A percentile compares a stretch with the other conserved stretches of the same genome.
These are phyloP conservation scores for Neofusicoccum laricinum DNA, from an alignment of 2,329 filamentous ascomycete species.

Conservation along the genomic window DNA sequence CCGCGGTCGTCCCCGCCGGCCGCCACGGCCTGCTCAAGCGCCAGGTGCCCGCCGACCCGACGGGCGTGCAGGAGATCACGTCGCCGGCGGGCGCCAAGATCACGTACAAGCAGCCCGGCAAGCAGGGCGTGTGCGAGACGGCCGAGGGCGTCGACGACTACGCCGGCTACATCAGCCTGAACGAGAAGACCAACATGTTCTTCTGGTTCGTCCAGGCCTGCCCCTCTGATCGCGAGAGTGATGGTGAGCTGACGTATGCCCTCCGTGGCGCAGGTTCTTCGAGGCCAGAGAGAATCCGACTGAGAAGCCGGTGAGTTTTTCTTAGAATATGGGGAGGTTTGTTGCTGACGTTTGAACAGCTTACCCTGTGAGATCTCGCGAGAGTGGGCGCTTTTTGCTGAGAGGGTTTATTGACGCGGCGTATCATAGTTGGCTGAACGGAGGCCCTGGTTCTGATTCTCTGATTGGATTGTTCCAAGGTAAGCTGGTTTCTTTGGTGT, in stretches of 20 bases:
- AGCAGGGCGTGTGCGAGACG: conserved; percentile 36
- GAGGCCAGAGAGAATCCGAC: conserved; percentile 45
- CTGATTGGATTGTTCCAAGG: conserved; percentile 37
- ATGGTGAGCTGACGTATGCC: no score
- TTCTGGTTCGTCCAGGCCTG: conserved; percentile 49
- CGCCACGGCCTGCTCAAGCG: conserved; percentile 4
- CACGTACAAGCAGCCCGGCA: conserved; percentile 14
- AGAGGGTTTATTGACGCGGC: not conserved
- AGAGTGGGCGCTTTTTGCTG: not conserved
- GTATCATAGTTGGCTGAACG: conserved; percentile 2
- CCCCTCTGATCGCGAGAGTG: no score
- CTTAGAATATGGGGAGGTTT: not conserved
- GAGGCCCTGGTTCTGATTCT: conserved; percentile 45
- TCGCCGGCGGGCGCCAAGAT: conserved; percentile 27
- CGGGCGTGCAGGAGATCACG: conserved; percentile 29
- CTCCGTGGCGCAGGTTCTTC: conserved; percentile 29
- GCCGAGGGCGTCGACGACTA: conserved; percentile 34
- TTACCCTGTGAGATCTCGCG: not conserved
- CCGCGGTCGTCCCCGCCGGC: not conserved
- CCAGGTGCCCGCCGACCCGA: conserved; percentile 1
- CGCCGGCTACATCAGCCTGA: conserved; percentile 36
- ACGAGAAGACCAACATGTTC: conserved; percentile 37
- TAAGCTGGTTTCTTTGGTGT: conserved; percentile 20
- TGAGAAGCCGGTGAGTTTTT: conserved; percentile 13
- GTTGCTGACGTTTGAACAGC: not conserved